Percentiles rank a stretch among this genome's conserved stretches.
These are phyloP conservation scores for Bassia scoparia DNA, from an alignment of 148 eudicot species.

Conservation along the genomic window DNA sequence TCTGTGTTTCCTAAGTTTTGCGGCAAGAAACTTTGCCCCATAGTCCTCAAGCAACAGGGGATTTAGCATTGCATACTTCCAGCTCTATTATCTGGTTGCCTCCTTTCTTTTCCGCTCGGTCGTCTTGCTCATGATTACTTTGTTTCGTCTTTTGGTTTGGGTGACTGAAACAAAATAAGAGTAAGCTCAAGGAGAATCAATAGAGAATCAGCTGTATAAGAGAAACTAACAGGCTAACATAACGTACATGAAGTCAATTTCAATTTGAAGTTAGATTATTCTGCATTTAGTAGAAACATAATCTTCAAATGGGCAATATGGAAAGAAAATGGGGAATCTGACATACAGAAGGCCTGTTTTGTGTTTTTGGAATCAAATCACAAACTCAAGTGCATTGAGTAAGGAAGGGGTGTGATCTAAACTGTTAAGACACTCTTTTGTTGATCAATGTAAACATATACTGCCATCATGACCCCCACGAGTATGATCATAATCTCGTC, in stretches of 20 bases:
- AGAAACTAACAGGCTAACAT: background rate
- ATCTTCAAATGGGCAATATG: background rate
- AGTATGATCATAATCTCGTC: no score
- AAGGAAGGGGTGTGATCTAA: no score
- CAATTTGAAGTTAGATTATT: background rate
- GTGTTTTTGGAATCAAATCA: no score
- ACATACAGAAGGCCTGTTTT: no score
- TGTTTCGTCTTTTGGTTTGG: constrained; percentile 16
- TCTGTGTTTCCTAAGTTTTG: constrained; percentile 44
- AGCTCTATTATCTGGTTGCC: background rate
- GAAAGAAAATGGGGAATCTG: no score
- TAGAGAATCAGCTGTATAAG: background rate
- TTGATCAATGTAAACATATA: no score
- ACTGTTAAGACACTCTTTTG: no score
- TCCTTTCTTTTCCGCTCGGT: background rate
- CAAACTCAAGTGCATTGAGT: no score
- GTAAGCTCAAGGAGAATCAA: constrained; percentile 8
- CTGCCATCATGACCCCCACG: no score
- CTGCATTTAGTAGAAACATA: background rate
- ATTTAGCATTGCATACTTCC: constrained; percentile 16
- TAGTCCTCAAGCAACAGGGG: constrained; percentile 22
- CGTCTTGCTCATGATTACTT: background rate
- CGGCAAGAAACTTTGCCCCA: constrained; percentile 40
- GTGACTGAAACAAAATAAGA: constrained; percentile 12
- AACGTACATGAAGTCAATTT: background rate